phyloP scores from a whole-genome alignment of 306 rosid genomes.

The Nissolia schottii region DNA sequence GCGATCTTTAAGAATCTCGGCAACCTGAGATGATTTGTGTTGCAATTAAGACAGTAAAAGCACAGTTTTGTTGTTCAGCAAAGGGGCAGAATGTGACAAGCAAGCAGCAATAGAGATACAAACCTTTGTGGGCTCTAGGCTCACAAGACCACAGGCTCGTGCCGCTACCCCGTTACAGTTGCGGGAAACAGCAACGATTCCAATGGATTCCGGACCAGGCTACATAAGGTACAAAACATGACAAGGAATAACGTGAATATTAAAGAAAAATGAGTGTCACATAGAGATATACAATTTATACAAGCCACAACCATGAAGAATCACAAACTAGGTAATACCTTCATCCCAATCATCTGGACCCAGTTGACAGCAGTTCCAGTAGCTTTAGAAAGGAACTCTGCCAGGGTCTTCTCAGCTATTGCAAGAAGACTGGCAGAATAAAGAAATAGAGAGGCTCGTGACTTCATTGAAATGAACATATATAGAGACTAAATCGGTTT shows the following conservation, averaged over 20 bases:
- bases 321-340: constrained; percentile 35
- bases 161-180: constrained; percentile 79
- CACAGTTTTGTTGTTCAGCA: neutral
- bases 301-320: neutral
- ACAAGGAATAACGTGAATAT: neutral
- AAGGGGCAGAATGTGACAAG: neutral
- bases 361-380: constrained; percentile 98
- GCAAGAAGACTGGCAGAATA: constrained; percentile 57
- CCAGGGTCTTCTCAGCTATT: constrained; percentile 88
- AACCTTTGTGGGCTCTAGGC: constrained; percentile 84
- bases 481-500: neutral
- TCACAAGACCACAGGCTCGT: constrained; percentile 87
- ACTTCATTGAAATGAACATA: neutral
- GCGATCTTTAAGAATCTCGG: constrained; percentile 84
- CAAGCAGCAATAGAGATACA: neutral
- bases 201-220: constrained; percentile 98
- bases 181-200: constrained; percentile 87
- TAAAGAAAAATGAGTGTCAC: neutral
- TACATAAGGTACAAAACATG: constrained; percentile 3
- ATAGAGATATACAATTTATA: neutral
- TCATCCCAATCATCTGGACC: constrained; percentile 99
- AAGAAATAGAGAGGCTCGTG: neutral
- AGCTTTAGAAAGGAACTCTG: constrained; percentile 94
- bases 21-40: constrained; percentile 41
- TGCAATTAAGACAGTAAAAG: neutral